Base-by-base conservation (phyloP, 2,329 filamentous ascomycete genomes). In the Gremmenia infestans region DNA sequence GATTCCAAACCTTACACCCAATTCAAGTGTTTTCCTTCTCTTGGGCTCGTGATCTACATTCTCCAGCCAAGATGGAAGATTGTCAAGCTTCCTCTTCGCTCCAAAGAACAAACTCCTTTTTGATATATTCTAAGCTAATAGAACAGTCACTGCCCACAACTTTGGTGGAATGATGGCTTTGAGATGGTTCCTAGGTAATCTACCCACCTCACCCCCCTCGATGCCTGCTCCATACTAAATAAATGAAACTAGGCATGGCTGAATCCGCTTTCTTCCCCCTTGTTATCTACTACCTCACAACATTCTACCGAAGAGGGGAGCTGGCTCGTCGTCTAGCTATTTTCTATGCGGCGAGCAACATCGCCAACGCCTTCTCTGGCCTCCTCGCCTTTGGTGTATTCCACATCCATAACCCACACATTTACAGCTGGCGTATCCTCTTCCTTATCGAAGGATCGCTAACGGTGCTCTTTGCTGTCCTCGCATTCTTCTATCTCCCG, bases 291-390 rank as follows among this genome's bases (percentile, higher is more conserved):
- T 78, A 78, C 59, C 72, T 80, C 50, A 82, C 80, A 1, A 82
- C 78, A 2, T 90, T 90, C 69, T 91, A 91, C 69, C 81, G 85
- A 15, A 80, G 87, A 53, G 83, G 82, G 35, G 87, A 91, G 68
- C 78, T 91, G 3, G 87, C 86, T 5, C 77, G 87, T 8, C 81
- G 87, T 3, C 75, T 90, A 1, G 86, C 86, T 37, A 73, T 90
- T 56, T 91, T 91, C 73, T 92, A 91, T 63, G 88, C 87, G 0
- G 87, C 87, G 0, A 85, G 81, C 23, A 88, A 87, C 65, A 87
- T 92, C 56, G 88, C 88, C 22, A 84, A 82, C 55, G 85, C 84
- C 2, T 87, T 87, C 63, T 79, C 78, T 0, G 68, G 70, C 23
- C 63, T 70, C 8, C 55, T 70, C 8, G 65, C 66, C 4, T 63